Base-by-base conservation (phyloP, 768 basidiomycete genomes). In the Coprinopsis sp. region DNA sequence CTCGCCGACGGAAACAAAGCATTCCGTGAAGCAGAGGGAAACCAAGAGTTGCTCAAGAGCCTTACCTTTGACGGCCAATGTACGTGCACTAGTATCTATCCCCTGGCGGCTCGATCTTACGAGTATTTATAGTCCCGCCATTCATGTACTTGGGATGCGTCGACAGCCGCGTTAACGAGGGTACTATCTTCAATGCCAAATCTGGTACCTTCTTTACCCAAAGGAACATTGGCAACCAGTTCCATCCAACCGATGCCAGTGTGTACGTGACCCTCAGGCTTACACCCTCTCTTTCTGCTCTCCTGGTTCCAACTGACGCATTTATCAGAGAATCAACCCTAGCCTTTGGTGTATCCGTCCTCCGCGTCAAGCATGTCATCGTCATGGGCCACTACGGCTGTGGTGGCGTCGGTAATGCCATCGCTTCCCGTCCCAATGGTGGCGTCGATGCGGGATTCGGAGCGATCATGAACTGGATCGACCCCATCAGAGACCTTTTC, bases 381-480 rank as follows among this genome's bases (percentile, higher is more conserved):
- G 66, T 72, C 10, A 67, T 72, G 66, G 71, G 69, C 0, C 69
- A 72, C 49, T 72, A 72, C 36, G 71, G 69, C 1, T 72, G 69
- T 44, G 68, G 69, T 14, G 71, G 71, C 22, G 62, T 72, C 14
- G 69, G 63, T 10, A 65, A 68, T 23, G 60, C 69, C 8, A 67
- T 67, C 46, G 54, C 58, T 8, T 51, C 60, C 2, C 55, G 56
- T 1, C 57, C 61, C 2, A 22, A 29, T 4, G 37, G 44, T 6
- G 50, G 51, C 21, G 45, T 62, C 13, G 60, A 64, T 38, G 54
- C 54, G 14, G 59, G 62, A 3, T 56, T 55, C 16, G 55, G 58
- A 18, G 60, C 66, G 2, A 65, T 72, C 12, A 62, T 69, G 33
- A 62, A 53, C 14, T 72, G 69, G 70, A 71, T 72, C 34, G 46